Evolutionary conservation across 139 green algal species (phyloP), one percentile per base, ranked within the genome.

Genomic region (Astrephomene gubernaculifera): DNA sequence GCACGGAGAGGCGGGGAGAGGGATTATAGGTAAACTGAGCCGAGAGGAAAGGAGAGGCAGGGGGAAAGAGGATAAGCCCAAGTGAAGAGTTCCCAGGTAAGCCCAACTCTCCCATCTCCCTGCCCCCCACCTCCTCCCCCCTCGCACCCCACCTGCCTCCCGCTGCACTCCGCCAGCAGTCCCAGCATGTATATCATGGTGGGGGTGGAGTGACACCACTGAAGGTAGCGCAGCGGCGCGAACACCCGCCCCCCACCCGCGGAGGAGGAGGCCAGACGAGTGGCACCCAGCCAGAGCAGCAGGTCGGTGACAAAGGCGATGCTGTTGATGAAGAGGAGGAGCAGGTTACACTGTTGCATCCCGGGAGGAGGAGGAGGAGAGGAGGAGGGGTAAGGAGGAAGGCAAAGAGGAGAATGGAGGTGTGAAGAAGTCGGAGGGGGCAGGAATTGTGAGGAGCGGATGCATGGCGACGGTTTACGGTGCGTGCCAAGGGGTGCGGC

Each of bases 121-220:
- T 25, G 49, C 49, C 49, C 57, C 6, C 57, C 57, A 27, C 57
- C 57, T 71, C 60, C 27, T 38, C 4, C 33, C 2, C 64, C 19
- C n/a, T n/a, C n/a, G n/a, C n/a, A n/a, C n/a, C 74, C 24, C 57
- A 81, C 81, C 68, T 81, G 44, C 35, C 53, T 31, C 0, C 70
- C 53, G 2, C 39, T 14, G 8, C 38, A 25, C 41, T 90, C 87
- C 10, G 82, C 76, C 63, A 85, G 72, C 70, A 93, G 82, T 2
- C 61, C 68, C 63, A 93, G 71, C 69, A 93, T 87, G 52, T 82
- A 88, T 2, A 93, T 71, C 86, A 93, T 90, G 61, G 84, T 93
- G 74, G 89, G 89, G 0, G 89, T 93, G 67, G 84, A 84, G 61
- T 93, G 89, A 2, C 33, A 17, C 89, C 89, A 93, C 65, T 93